A percentile compares a stretch with the other conserved stretches of the same genome.
Conservation (phyloP, 1,284 basidiomycete genomes). For the Phellopilus nigrolimitatus region DNA sequence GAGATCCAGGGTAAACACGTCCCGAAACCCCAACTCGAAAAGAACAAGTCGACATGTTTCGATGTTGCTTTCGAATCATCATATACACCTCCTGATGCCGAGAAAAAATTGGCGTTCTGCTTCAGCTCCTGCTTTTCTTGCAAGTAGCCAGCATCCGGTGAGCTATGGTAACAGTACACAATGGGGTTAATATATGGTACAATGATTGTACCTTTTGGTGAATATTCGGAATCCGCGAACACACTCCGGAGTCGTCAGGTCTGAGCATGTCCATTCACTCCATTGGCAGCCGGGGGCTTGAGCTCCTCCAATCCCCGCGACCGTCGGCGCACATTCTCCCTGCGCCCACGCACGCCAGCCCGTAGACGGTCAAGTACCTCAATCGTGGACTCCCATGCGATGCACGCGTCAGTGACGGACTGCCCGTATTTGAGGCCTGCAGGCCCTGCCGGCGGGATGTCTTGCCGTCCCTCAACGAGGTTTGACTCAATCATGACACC, state of each 20-base stretch:
- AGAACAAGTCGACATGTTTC: no score
- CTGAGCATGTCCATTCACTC: background rate
- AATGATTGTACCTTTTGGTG: background rate
- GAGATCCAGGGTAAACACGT: no score
- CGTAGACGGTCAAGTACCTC: slow-evolving; percentile 77
- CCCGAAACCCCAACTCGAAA: no score
- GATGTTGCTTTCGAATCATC: no score
- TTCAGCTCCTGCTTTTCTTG: no score
- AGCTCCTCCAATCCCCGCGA: slow-evolving; percentile 26
- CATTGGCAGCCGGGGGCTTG: slow-evolving; percentile 4
- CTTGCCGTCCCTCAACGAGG: slow-evolving; percentile 84
- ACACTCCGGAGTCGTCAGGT: no score
- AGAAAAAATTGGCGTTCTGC: no score
- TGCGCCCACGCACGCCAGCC: slow-evolving; percentile 73
- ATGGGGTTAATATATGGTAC: no score
- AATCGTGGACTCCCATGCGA: slow-evolving; percentile 85
- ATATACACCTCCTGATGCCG: no score
- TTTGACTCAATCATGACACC: slow-evolving; percentile 99
- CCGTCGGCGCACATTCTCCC: slow-evolving; percentile 42
- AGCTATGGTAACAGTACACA: background rate
- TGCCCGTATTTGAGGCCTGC: slow-evolving; percentile 82
- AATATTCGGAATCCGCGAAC: background rate
- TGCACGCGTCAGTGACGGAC: slow-evolving; percentile 86
- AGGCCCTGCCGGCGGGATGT: slow-evolving; percentile 76
- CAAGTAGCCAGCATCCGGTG: background rate